Conservation (phyloP, 805 yeast genomes). For the Myxozyma lipomycoides region DNA sequence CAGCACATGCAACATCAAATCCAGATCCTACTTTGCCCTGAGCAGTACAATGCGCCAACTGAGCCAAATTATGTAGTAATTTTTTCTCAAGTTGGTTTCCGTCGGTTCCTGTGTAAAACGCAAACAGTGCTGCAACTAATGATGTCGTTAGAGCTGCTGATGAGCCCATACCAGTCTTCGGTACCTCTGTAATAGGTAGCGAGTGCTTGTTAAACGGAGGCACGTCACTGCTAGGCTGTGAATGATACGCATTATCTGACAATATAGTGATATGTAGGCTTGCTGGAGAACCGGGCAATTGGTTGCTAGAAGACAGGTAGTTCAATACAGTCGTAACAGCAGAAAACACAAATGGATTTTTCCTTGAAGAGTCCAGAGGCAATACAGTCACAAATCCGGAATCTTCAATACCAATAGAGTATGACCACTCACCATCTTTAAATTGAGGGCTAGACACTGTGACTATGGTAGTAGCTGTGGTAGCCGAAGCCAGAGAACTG, state of each 20-base stretch:
- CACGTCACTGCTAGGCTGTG: conserved; percentile 45
- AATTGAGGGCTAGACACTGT: conserved; percentile 74
- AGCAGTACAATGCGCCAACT: conserved; percentile 86
- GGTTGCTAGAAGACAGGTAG: conserved; percentile 45
- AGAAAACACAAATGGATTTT: conserved; percentile 73
- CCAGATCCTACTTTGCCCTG: conserved; percentile 97
- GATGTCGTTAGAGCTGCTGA: conserved; percentile 91
- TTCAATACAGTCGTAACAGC: conserved; percentile 54
- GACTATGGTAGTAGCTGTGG: conserved; percentile 34
- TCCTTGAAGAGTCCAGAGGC: conserved; percentile 6
- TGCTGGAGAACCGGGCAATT: conserved; percentile 5
- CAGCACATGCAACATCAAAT: conserved; percentile 94
- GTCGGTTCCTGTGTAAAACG: conserved; percentile 40
- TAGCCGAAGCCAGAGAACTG: conserved; percentile 22
- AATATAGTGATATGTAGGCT: conserved; percentile 54
- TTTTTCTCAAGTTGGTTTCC: conserved; percentile 24
- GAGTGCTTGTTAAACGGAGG: conserved; percentile 56
- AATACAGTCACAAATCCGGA: conserved; percentile 35
- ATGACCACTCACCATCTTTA: conserved; percentile 63
- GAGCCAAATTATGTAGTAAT: conserved; percentile 77
- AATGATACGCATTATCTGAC: conserved; percentile 87
- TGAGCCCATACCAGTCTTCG: conserved; percentile 94
- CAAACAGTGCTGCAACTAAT: conserved; percentile 62
- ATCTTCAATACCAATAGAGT: conserved; percentile 35
- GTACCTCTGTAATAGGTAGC: conserved; percentile 59